Base-by-base conservation (phyloP, 495 filamentous ascomycete genomes). In the Mytilinidion resinicola region DNA sequence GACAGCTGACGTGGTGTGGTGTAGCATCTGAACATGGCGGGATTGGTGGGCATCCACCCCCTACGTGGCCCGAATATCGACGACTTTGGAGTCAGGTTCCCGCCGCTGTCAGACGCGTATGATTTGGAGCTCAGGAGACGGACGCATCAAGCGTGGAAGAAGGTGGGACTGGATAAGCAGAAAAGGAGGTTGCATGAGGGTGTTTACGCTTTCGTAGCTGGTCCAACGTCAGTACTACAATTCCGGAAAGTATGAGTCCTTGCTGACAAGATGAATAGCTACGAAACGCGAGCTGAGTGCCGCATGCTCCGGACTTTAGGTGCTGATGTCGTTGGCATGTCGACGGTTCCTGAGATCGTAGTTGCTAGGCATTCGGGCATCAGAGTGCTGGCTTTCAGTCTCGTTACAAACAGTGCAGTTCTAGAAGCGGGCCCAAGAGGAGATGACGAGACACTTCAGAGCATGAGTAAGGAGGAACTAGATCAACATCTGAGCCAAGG, bases 321-420 rank as follows among this genome's bases (percentile, higher is more conserved):
- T 8, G 86, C 85, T 25, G 86, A 90, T 69, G 70, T 89, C 15
- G 87, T 90, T 3, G 87, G 86, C 9, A 90, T 90, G 87, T 87
- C 84, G 15, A 89, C 86, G 6, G 84, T 90, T 14, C 87, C 87
- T 10, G 87, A 91, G 66, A 84, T 89, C 41, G 78, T 89, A 50
- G 82, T 86, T 15, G 87, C 87, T 12, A 77, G 87, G 60, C 87
- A 91, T 65, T 82, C 78, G 55, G 83, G 81, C 10, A 77, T 91
- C 54, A 75, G 80, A 34, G 83, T 90, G n/a, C 67, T 89, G 42
- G 87, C 85, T 35, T 78, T 89, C 60, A 89, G 85, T 58, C 71
- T 91, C 20, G 86, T 90, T n/a, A 90, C 87, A 15, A 91, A 91
- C 66, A 81, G 74, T 9, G 81, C 83, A 2, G 84, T 90, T 9